Base-by-base conservation (phyloP, 805 yeast species). In the Starmerella vitae region DNA sequence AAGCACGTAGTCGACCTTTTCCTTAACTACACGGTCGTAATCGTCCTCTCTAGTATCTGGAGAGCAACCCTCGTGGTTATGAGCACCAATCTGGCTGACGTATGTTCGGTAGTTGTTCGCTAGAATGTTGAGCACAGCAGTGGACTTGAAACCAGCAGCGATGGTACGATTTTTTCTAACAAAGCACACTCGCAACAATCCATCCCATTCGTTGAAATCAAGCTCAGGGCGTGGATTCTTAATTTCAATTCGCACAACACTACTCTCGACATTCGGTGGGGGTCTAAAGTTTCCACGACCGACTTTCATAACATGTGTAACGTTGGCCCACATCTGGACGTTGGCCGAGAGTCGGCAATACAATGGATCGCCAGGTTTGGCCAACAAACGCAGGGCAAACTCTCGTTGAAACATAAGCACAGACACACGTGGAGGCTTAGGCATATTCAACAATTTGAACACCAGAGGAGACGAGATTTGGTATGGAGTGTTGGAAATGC, bases 301-400 rank as follows among this genome's bases (percentile, higher is more conserved):
- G 22, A 91, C 98, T 61, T 91, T 91, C 98, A 91, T 91, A 38
- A 91, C 82, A 59, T 91, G 98, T 6, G 93, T 85, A 13, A 91
- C 96, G 48, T 83, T 83, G n/a, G 96, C 95, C 96, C 97, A 91
- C 97, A 91, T 88, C 57, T 91, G 98, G 1, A 91, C 97, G 56
- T 91, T 91, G 22, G 94, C 97, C 24, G 94, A 79, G 39, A 91
- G 68, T 54, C 98, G 72, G 61, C 95, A 85, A 64, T 88, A 91
- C 29, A 91, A 66, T 1, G 83, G 61, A 52, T 91, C 97, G n/a
- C 98, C 98, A 0, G 98, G 97, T 51, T 93, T 73, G 1, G 98
- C 98, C 38, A 91, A 67, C 39, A 91, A 65, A 54, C 96, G 77
- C 62, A 91, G 60, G 2, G 98, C 98, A 56, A 91, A 91, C 58